Conservation (phyloP, 1,284 basidiomycete genomes). For the Ganoderma sp. region DNA sequence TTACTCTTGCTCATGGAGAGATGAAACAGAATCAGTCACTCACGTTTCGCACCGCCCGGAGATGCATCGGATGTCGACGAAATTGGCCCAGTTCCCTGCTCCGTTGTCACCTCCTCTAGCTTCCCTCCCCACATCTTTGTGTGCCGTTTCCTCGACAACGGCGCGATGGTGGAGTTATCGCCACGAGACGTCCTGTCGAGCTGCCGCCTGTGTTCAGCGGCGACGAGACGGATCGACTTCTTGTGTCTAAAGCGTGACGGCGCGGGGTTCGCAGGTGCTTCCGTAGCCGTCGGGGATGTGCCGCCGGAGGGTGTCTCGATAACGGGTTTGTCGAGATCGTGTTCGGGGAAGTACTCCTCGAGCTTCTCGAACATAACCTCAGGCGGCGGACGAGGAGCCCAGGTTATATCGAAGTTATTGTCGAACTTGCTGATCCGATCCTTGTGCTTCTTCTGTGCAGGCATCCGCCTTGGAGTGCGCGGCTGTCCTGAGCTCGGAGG, state of each 20-base stretch:
- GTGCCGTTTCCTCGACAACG: slow-evolving; percentile 77
- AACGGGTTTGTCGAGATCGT: slow-evolving; percentile 95
- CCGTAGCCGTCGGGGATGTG: slow-evolving; percentile 76
- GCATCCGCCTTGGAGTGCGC: slow-evolving; percentile 26
- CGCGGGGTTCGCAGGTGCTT: slow-evolving; percentile 51
- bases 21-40: slow-evolving; percentile 38
- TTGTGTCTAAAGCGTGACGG: slow-evolving; percentile 59
- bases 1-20: slow-evolving; percentile 2
- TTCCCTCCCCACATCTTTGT: slow-evolving; percentile 97
- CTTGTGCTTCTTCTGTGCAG: slow-evolving; percentile 38
- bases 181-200: slow-evolving; percentile 65
- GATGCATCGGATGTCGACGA: slow-evolving; percentile 60
- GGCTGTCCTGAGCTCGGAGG: slow-evolving; percentile 33
- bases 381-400: slow-evolving; percentile 89
- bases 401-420: slow-evolving; percentile 63
- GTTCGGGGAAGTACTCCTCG: slow-evolving; percentile 95
- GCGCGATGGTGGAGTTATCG: slow-evolving; percentile 54
- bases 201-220: slow-evolving; percentile 77
- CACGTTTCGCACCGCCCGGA: slow-evolving; percentile 62
- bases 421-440: slow-evolving; percentile 65
- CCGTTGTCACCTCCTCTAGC: slow-evolving; percentile 91
- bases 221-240: slow-evolving; percentile 93
- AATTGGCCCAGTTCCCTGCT: slow-evolving; percentile 56
- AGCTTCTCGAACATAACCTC: slow-evolving; percentile 95
- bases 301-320: slow-evolving; percentile 85